Base-by-base conservation (phyloP, 2,329 filamentous ascomycete species). In the Colletotrichum scovillei region DNA sequence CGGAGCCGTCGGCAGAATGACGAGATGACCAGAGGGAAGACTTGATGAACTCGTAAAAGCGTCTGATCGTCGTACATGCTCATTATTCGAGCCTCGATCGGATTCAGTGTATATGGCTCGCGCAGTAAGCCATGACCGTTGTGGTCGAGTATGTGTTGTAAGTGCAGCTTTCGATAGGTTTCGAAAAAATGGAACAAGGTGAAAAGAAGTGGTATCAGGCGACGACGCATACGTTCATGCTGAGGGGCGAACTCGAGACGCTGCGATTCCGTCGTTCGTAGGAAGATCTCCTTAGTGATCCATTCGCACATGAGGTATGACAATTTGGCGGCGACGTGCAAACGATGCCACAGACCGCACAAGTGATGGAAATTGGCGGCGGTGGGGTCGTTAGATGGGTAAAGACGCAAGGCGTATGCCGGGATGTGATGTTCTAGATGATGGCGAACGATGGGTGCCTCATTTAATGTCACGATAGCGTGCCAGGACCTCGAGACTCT, bases 161-260 rank as follows among this genome's bases (percentile, higher is more conserved):
- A 79, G 76, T 92, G 90, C 3, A 91, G 82, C 52, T 85, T 86
- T 71, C 91, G 88, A 77, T 91, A 92, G 1, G 86, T 90, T 78
- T 92, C 91, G 78, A 92, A 92, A 78, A 92, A 92, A 79, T 92
- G 91, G 75, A 92, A 92, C 28, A 92, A 84, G 14, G 90, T 92
- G 76, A 92, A 92, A 19, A 92, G 84, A 8, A 92, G 79, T 1
- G 91, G 91, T 68, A 92, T 91, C 9, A 92, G 82, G 63, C 91
- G 87, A 73, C 90, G 88, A 60, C 90, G 88, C 91, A 92, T 92
- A 16, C 91, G 86, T 79, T 90, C 88, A 74, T 87, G 84, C 78
- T 92, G 90, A 0, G 89, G 87, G 22, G 89, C 88, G 76, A 92
- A 92, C 60, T 90, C 89, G 24, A 80, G 79, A 70, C 85, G 86